Evolutionary conservation across 1,284 basidiomycete species (phyloP).

Genomic region (Mycena citricolor): DNA sequence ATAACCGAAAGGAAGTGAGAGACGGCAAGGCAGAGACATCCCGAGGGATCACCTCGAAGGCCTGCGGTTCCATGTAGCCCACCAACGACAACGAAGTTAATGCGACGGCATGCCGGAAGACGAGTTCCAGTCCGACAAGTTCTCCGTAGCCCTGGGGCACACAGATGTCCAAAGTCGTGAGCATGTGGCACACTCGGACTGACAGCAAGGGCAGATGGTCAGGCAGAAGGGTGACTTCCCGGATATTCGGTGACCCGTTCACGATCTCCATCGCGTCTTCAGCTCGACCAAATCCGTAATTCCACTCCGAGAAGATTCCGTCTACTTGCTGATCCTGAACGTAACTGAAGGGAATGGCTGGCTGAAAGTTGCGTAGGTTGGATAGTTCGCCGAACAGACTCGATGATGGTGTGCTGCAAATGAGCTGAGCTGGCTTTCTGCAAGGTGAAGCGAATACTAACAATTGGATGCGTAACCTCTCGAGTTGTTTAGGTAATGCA

Average conservation of each 20-base stretch:
- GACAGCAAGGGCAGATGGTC: constrained; percentile 32
- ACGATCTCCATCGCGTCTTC: constrained; percentile 27
- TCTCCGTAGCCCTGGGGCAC: constrained; percentile 29
- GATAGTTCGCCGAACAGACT: constrained; percentile 11
- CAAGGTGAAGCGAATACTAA: constrained; percentile 1
- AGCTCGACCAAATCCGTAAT: constrained; percentile 15
- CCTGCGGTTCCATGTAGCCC: constrained; percentile 28
- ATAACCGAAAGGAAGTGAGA: constrained; percentile 37
- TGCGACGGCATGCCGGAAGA: constrained; percentile 35
- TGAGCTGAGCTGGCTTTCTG: neutral
- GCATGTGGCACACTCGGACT: constrained; percentile 32
- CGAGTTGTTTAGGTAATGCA: constrained; percentile 15
- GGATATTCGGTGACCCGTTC: constrained; percentile 25
- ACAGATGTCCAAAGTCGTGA: constrained; percentile 35
- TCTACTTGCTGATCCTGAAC: constrained; percentile 21
- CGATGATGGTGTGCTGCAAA: constrained; percentile 12
- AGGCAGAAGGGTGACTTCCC: constrained; percentile 31
- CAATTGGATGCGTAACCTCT: constrained; percentile 21
- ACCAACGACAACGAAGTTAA: constrained; percentile 35
- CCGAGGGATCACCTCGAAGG: constrained; percentile 31
- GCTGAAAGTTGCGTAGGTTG: constrained; percentile 12
- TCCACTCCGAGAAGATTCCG: constrained; percentile 18
- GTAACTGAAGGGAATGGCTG: constrained; percentile 18
- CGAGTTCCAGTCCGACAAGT: constrained; percentile 32
- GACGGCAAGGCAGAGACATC: constrained; percentile 28